Percentiles rank a stretch among this genome's conserved stretches.
Conservation (phyloP, 1,284 basidiomycete genomes). For the Ceratobasidium sp. region DNA sequence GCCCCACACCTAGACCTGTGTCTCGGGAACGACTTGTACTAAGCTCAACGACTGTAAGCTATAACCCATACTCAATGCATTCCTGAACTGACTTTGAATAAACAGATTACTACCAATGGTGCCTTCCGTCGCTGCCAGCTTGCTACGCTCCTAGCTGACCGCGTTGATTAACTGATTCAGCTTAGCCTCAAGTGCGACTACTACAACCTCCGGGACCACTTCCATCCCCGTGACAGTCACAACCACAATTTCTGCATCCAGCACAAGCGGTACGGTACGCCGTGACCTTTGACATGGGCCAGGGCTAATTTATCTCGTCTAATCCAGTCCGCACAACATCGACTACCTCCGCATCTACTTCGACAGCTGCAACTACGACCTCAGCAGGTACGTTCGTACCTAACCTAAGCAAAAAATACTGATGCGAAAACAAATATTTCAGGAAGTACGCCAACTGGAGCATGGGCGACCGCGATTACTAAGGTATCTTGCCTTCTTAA, state of each 20-base stretch:
- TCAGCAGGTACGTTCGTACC: conserved; percentile 3
- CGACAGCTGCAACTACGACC: not conserved
- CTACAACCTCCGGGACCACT: conserved; percentile 42
- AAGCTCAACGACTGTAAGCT: conserved; percentile 45
- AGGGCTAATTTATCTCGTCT: not conserved
- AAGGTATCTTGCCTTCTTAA: conserved; percentile 20
- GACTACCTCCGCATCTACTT: conserved; percentile 31
- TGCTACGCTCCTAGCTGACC: not conserved
- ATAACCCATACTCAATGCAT: not conserved
- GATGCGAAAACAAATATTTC: not conserved
- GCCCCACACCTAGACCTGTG: conserved; percentile 21
- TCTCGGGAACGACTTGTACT: conserved; percentile 35
- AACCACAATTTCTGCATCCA: conserved; percentile 32
- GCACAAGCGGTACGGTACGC: conserved; percentile 8
- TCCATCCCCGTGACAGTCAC: conserved; percentile 34
- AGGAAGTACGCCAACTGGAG: conserved; percentile 32
- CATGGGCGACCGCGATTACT: conserved; percentile 44
- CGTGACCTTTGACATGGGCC: not conserved
- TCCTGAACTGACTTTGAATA: not conserved
- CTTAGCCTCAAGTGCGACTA: not conserved
- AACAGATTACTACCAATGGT: conserved; percentile 44
- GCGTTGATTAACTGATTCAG: not conserved
- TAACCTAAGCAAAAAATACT: not conserved
- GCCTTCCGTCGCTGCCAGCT: conserved; percentile 26
- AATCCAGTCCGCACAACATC: not conserved